Evolutionary conservation across 2,329 filamentous ascomycete species (phyloP), one percentile per base, ranked within the genome.

Genomic region (Ambrosiella cleistominuta): DNA sequence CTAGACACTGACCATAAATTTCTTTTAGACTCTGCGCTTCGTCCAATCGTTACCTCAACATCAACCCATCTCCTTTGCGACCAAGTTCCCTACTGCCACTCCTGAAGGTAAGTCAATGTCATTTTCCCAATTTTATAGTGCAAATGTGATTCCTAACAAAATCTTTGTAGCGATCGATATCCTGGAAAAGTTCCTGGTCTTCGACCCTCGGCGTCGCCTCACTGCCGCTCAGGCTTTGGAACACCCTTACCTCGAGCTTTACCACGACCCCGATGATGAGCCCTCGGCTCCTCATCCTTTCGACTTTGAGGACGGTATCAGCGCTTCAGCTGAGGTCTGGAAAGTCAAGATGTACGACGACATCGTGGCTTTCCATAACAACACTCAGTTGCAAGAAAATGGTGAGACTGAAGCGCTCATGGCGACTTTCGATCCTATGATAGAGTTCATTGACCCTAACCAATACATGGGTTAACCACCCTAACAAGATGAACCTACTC

Each of bases 241-340:
- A 53, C 90, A 98, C 71, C 87, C 91, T 64, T 98, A 98, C 70
- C 85, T 98, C 54, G 81, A 88, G 8, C 91, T 91, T 7, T 98
- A 98, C 75, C 93, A 98, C 72, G 93, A 98, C 68, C 90, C 93
- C 7, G 93, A 87, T 50, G 93, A 98, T 67, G 93, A 98, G 75
- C 93, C 93, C 1, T 83, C 89, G 13, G 88, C 93, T 19, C 88
- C 95, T 62, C 90, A 96, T 75, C 96, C 95, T 74, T 98, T 98
- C 66, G 93, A 98, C 70, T 98, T 93, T 93, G 96, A 90, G 57
- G 97, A 97, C 70, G 93, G 98, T 66, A 93, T 91, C 53, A 93
- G 98, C 68, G 75, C 98, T 59, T 91, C 93, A 0, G 90, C 97
- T 55, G 93, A 98, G 68, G 95, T 90, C n/a, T 98, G 93, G 93